phyloP scores from a whole-genome alignment of 345 rosid genomes.

The Eutrema yunnanense region DNA sequence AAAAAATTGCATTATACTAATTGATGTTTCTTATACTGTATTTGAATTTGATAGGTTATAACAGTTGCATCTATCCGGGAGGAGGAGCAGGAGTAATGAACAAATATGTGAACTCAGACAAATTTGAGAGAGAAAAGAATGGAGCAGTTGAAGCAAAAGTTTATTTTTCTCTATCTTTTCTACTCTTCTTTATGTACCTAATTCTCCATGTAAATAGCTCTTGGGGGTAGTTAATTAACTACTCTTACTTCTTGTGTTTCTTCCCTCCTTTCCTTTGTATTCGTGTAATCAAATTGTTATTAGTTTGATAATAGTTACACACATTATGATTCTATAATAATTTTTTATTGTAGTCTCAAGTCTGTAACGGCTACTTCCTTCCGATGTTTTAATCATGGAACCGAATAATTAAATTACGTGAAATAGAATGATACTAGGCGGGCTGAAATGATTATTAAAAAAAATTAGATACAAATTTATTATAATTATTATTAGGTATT shows the following conservation, averaged over 20 bases:
- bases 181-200: conserved; percentile 6
- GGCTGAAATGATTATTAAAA: too few species aligned
- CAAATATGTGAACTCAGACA: conserved; percentile 28
- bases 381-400: neutral
- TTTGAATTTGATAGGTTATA: conserved; percentile 40
- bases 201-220: conserved; percentile 14
- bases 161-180: conserved; percentile 3
- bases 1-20: neutral
- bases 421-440: too few species aligned
- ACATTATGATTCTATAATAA: neutral
- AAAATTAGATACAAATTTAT: too few species aligned
- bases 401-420: neutral
- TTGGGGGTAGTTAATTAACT: conserved; percentile 2
- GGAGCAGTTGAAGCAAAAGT: conserved; percentile 13
- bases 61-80: conserved; percentile 53
- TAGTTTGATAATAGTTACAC: neutral
- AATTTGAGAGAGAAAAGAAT: conserved; percentile 14
- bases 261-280: neutral
- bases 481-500: too few species aligned
- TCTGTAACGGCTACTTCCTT: neutral
- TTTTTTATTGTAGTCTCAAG: neutral
- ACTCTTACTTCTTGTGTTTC: neutral
- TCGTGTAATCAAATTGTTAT: conserved; percentile 3
- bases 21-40: neutral
- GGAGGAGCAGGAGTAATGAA: conserved; percentile 31